Evolutionary conservation across 2,329 filamentous ascomycete genomes (phyloP), one percentile per base, ranked within the genome.

Genomic region (Bipolaris sorokiniana): DNA sequence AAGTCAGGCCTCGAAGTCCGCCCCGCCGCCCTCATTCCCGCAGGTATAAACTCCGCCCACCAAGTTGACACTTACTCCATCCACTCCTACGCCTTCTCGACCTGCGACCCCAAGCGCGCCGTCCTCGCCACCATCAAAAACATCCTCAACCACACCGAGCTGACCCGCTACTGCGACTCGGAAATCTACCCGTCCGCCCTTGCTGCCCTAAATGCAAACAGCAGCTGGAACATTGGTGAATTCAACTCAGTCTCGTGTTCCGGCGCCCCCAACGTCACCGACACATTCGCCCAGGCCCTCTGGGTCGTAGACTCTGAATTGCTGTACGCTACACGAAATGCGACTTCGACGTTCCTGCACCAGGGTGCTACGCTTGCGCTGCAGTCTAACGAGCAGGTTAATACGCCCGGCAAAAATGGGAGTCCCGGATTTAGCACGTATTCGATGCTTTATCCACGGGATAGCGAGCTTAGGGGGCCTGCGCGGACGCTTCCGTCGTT

Each of bases 141-240:
- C 20, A 61, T 61, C n/a, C 40, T 61, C 23, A 59, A 61, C n/a
- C 58, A 61, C 23, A 61, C 58, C 3, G 58, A 53, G 36, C 58
- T 61, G 2, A 33, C 31, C n/a, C 56, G 51, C 11, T 61, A 61
- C 45, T 58, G 51, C 33, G 56, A 56, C 11, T 33, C 52, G 10
- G 55, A 61, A 38, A 59, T 61, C 7, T 61, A 61, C n/a, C 55
- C 58, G 7, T 61, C 58, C 2, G 58, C 55, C 5, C 40, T 44
- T 28, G 58, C 55, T 3, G 55, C 58, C 23, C 56, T 61, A 0
- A 40, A 58, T 11, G 58, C 51, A 15, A 48, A 48, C 16, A 40
- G 36, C 0, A 33, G 33, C 5, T 61, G 56, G 58, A 56, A 47
- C 28, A 56, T 61, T 37, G 55, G 58, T 34, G 58, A 61, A 10